Percentiles rank a stretch among this genome's conserved stretches.
Conservation (phyloP, 768 basidiomycete species). For the Boletus rubroflammeus region DNA sequence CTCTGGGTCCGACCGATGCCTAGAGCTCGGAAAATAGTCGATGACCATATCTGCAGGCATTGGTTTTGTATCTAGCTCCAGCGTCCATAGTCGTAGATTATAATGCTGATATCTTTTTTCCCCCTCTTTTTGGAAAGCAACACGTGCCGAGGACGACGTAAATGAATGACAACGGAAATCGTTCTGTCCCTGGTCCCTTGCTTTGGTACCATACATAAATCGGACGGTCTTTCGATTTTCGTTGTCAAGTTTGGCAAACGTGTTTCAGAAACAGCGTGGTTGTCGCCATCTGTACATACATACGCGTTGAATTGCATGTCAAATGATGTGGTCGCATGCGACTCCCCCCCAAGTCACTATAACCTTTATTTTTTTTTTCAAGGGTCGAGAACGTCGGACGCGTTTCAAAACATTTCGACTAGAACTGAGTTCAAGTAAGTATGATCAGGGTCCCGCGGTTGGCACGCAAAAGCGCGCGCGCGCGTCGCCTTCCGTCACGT, state of each 20-base stretch:
- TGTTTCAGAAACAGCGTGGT: not conserved
- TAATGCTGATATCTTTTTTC: constrained; percentile 11
- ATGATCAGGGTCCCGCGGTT: too few species aligned
- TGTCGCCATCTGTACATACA: too few species aligned
- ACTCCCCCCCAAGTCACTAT: too few species aligned
- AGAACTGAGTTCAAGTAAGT: too few species aligned
- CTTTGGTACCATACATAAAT: not conserved
- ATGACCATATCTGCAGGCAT: constrained; percentile 5
- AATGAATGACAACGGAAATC: not conserved
- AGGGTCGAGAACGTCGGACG: too few species aligned
- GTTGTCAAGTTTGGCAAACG: not conserved
- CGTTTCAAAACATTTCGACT: too few species aligned
- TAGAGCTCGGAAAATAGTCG: constrained; percentile 16
- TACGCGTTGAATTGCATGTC: too few species aligned
- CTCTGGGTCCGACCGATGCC: constrained; percentile 16
- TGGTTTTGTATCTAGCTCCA: constrained; percentile 21
- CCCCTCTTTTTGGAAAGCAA: not conserved
- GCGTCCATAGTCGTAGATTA: constrained; percentile 19
- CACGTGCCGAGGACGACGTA: not conserved
- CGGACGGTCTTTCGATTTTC: not conserved
- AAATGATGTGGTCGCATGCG: too few species aligned
- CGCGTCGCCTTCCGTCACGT: too few species aligned
- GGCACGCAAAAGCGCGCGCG: too few species aligned
- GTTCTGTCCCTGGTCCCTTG: not conserved
- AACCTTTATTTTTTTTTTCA: too few species aligned